These are phyloP conservation scores for Thelonectria rubi DNA, from an alignment of 2,329 filamentous ascomycete species.

Conservation along the genomic window DNA sequence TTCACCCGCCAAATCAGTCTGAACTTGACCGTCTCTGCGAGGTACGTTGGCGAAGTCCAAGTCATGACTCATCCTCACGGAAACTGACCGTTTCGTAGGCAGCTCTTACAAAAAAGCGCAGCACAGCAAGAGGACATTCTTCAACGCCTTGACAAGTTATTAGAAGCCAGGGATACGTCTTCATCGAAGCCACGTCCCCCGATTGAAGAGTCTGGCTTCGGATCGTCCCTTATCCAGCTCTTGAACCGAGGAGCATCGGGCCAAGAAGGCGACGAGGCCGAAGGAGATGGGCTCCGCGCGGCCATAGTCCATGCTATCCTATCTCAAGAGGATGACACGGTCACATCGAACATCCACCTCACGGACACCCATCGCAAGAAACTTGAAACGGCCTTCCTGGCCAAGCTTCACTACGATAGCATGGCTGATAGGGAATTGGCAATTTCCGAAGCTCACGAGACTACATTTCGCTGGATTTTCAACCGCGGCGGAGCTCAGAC, in stretches of 20 bases:
- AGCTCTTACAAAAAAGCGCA: neutral
- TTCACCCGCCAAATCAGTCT: neutral
- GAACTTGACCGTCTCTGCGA: neutral
- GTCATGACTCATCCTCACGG: neutral
- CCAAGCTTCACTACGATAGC: neutral
- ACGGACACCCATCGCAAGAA: neutral
- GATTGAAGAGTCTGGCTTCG: neutral
- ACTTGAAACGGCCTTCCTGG: neutral
- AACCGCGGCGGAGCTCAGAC: neutral
- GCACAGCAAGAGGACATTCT: neutral
- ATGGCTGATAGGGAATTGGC: neutral
- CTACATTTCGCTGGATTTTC: conserved; percentile 5
- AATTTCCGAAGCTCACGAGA: neutral
- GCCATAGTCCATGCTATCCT: neutral
- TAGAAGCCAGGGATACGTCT: neutral
- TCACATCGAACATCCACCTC: neutral
- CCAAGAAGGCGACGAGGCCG: no score
- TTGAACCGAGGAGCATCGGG: no score
- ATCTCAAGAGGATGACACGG: neutral
- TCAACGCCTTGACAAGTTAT: neutral
- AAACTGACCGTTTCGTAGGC: neutral
- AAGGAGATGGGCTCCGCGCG: neutral
- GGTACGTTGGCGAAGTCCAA: neutral
- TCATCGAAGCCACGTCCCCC: no score
- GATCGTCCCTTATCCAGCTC: neutral